Evolutionary conservation across 2,329 filamentous ascomycete species (phyloP).

Genomic region (Arthrobotrys pseudoclavata): DNA sequence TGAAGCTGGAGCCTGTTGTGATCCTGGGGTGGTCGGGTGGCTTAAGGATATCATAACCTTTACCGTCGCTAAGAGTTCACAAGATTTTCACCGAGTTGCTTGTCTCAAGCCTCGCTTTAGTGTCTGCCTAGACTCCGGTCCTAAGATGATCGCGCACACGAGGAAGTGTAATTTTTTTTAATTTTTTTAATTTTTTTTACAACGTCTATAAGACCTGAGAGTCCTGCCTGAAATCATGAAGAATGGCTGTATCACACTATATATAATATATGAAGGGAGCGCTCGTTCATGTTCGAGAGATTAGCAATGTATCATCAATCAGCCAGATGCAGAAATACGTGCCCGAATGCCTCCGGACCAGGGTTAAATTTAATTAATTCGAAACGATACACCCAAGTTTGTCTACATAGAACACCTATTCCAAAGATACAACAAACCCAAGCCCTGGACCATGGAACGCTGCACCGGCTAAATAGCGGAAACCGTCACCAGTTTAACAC

Average conservation of each 20-base stretch:
- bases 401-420: not conserved
- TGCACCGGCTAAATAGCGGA: conserved; percentile 40
- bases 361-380: conserved; percentile 26
- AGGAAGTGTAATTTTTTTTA: not conserved
- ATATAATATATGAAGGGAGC: not conserved
- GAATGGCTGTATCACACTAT: not conserved
- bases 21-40: not conserved
- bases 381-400: conserved; percentile 30
- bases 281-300: not conserved
- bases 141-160: not conserved
- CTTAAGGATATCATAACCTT: not conserved
- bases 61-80: conserved; percentile 12
- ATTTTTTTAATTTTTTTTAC: no score
- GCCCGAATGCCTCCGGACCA: not conserved
- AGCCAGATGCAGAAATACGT: not conserved
- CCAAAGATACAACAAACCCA: conserved; percentile 28
- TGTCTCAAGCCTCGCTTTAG: not conserved
- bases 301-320: conserved; percentile 9
- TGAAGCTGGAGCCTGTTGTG: not conserved
- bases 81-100: conserved; percentile 28
- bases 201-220: not conserved
- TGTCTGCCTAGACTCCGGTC: not conserved
- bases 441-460: conserved; percentile 11
- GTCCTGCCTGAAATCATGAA: not conserved
- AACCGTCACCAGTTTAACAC: conserved; percentile 24